Conservation (phyloP, 352 stramenopile species). For the Phytophthora palmivora region DNA sequence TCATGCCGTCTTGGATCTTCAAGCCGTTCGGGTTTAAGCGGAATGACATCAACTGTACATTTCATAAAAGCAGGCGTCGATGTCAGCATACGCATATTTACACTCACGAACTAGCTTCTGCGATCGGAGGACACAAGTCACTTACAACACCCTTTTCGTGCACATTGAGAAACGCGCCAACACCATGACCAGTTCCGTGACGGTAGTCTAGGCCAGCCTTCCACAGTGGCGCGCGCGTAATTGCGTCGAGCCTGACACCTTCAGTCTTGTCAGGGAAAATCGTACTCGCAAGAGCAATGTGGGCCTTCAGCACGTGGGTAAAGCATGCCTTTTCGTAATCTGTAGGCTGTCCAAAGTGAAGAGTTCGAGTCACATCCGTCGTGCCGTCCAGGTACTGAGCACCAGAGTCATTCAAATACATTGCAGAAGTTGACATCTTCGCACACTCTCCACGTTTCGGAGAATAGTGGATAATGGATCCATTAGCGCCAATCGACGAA, state of each 20-base stretch:
- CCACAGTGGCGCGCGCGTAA: constrained; percentile 97
- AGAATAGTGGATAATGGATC: constrained; percentile 97
- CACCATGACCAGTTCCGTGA: constrained; percentile 98
- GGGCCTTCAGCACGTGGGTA: constrained; percentile 97
- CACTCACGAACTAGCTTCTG: not conserved
- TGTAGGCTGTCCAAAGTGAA: constrained; percentile 96
- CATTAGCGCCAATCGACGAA: constrained; percentile 96
- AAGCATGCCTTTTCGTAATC: constrained; percentile 95
- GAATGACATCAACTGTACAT: constrained; percentile 79
- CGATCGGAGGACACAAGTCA: not conserved
- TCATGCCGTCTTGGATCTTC: constrained; percentile 95
- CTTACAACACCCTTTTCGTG: constrained; percentile 93
- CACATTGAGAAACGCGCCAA: constrained; percentile 97
- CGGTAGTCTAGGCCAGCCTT: constrained; percentile 95
- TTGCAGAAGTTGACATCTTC: constrained; percentile 91
- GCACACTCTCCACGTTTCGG: constrained; percentile 83
- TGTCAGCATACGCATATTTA: constrained; percentile 5
- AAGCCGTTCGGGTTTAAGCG: constrained; percentile 81
- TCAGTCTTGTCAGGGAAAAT: constrained; percentile 92
- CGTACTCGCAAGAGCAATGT: constrained; percentile 95
- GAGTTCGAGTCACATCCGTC: constrained; percentile 98
- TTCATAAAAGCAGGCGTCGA: constrained; percentile 1
- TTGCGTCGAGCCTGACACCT: constrained; percentile 96
- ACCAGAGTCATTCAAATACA: constrained; percentile 99
- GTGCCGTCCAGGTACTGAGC: constrained; percentile 99